phyloP scores from a whole-genome alignment of 306 rosid species.

The Vicia sativa region DNA sequence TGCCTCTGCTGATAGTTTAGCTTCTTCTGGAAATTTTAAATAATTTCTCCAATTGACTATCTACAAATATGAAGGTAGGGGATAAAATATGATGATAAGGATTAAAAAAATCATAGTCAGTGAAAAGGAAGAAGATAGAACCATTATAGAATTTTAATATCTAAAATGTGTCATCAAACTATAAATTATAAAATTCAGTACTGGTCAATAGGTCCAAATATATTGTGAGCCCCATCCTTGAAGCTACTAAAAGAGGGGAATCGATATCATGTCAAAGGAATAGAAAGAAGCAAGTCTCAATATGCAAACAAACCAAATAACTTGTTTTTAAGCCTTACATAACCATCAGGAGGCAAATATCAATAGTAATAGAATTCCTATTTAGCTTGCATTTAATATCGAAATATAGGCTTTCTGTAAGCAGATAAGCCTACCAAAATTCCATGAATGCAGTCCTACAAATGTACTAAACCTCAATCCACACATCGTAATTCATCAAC shows the following conservation, averaged over 20 bases:
- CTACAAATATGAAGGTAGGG: slow-evolving; percentile 54
- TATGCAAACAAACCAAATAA: slow-evolving; percentile 23
- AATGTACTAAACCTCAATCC: slow-evolving; percentile 15
- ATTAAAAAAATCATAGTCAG: slow-evolving; percentile 8
- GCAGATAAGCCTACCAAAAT: slow-evolving; percentile 12
- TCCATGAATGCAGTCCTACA: slow-evolving; percentile 28
- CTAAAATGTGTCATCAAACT: neutral
- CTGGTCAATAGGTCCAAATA: slow-evolving; percentile 2
- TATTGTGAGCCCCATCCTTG: neutral
- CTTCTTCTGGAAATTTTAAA: slow-evolving; percentile 98
- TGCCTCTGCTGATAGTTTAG: slow-evolving; percentile 85
- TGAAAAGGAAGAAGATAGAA: slow-evolving; percentile 6
- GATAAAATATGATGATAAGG: slow-evolving; percentile 19
- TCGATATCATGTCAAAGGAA: slow-evolving; percentile 12
- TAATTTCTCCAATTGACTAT: slow-evolving; percentile 97
- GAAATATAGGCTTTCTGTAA: slow-evolving; percentile 29
- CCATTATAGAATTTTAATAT: slow-evolving; percentile 3
- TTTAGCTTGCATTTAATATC: slow-evolving; percentile 26
- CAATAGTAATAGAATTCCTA: slow-evolving; percentile 1
- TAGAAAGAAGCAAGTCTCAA: slow-evolving; percentile 3
- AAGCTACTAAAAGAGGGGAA: slow-evolving; percentile 3
- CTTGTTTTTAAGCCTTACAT: slow-evolving; percentile 25
- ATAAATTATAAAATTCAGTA: slow-evolving; percentile 12
- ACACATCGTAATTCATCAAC: slow-evolving; percentile 22
- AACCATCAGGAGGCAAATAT: slow-evolving; percentile 13